Evolutionary conservation across 108 stramenopile genomes (phyloP), one percentile per base, ranked within the genome.

Genomic region (Nitzschia palea): DNA sequence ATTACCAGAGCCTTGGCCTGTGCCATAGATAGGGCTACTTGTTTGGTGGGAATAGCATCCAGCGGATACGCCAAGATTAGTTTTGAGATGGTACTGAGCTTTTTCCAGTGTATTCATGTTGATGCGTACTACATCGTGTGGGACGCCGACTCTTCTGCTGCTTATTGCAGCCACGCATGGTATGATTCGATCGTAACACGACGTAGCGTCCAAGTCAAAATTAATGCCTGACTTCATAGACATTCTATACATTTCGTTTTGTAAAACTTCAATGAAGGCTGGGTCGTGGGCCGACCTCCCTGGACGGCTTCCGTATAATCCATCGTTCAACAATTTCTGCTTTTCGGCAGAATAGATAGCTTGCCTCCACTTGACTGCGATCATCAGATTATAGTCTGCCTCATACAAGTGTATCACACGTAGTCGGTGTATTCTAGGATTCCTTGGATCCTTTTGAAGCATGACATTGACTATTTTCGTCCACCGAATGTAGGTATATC

Each of bases 381-480:
- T 8, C 8, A 40, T 6, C 5, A 51, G 50, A 20, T 51, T 51
- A 51, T 51, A 51, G n/a, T 56, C 55, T 8, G 55, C 26, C 23
- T 56, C 55, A n/a, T 56, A 56, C 8, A 56, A 6, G 31, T 56
- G 55, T 14, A 56, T 56, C 55, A 56, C 55, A 4, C 55, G 25
- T n/a, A n/a, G n/a, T n/a, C n/a, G n/a, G n/a, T n/a, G n/a, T n/a
- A n/a, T n/a, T n/a, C n/a, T n/a, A n/a, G 26, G 55, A n/a, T 30
- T n/a, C 25, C 55, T 27, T 17, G 25, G 28, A 9, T 56, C 55
- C 29, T 56, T 56, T 27, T 10, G 6, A 4, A 56, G 8, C 55
- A 56, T 56, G 5, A 56, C 55, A 20, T 51, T 51, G n/a, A 51
- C 50, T 6, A 51, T n/a, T 10, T 23, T 17, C 6, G 17, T 17